Evolutionary conservation across 495 filamentous ascomycete species (phyloP), one percentile per base, ranked within the genome.

Genomic region (Neurospora sublineolata): DNA sequence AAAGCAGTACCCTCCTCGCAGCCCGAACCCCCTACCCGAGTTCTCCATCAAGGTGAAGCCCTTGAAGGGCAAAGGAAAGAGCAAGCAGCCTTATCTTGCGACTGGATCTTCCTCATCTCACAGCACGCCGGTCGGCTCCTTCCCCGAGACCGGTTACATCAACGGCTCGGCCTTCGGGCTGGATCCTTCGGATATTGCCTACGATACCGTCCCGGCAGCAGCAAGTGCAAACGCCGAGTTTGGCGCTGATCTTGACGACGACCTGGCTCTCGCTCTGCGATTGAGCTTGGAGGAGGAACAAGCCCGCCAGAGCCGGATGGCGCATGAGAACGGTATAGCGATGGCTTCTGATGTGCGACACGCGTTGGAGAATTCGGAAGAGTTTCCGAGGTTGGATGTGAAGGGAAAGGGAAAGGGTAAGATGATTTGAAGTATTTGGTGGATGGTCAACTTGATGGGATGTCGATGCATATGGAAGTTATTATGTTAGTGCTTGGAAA

Each of bases 261-360:
- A 97, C 79, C 78, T 97, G 46, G 91, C 96, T 58, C 89, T 93
- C 72, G 95, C 95, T 3, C 81, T 97, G 71, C 89, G 90, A 78
- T 80, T 97, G 38, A 97, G 95, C 78, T 80, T 97, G 64, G 91
- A 89, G 14, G 94, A 97, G 80, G 89, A 93, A 80, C 87, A 88
- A 80, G 75, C 75, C 23, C 80, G 83, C 37, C 74, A 74, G 73
- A 44, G 38, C 30, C 71, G 71, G 68, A 39, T 38, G 11, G 70
- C 37, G 4, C 46, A 67, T 11, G 18, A 30, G 37, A 71, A 44
- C 12, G 60, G 58, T 37, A 14, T 38, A 16, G n/a, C 3, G 36
- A 37, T 72, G 76, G 68, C 73, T 74, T 72, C 72, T 71, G 68
- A 75, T 69, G 36, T 67, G 77, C 20, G 75, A 76, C 60, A 39